phyloP scores from a whole-genome alignment of 1,284 basidiomycete species.

The Cryptococcus floricola region DNA sequence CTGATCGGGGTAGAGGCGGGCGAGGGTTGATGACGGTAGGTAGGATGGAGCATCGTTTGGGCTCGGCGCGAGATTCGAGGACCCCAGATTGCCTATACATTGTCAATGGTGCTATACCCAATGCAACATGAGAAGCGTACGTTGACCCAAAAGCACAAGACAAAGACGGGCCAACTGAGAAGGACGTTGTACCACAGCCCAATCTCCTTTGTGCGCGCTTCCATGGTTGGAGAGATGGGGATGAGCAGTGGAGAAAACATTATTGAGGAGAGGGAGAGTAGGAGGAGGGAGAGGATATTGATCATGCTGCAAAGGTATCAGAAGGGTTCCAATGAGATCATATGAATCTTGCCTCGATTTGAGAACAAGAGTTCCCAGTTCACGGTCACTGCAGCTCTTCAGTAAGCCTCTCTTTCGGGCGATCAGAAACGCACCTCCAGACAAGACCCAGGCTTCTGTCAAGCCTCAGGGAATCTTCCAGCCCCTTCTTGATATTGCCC shows the following conservation, averaged over 20 bases:
- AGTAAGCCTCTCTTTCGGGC: neutral
- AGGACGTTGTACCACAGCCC: slow-evolving; percentile 47
- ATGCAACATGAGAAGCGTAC: slow-evolving; percentile 17
- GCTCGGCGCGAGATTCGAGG: slow-evolving; percentile 43
- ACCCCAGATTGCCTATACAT: slow-evolving; percentile 38
- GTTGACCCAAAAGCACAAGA: slow-evolving; percentile 47
- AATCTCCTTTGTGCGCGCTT: slow-evolving; percentile 29
- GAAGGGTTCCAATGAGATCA: neutral
- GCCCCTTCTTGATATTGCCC: slow-evolving; percentile 20
- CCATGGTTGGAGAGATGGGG: slow-evolving; percentile 12
- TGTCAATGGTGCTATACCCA: neutral
- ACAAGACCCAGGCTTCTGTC: slow-evolving; percentile 40
- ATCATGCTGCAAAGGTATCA: slow-evolving; percentile 32
- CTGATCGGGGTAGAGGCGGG: slow-evolving; percentile 13
- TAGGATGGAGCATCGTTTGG: slow-evolving; percentile 40
- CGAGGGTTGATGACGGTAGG: slow-evolving; percentile 41
- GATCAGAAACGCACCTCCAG: slow-evolving; percentile 34
- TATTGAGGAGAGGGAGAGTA: slow-evolving; percentile 42
- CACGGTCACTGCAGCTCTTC: slow-evolving; percentile 34
- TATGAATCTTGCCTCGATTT: slow-evolving; percentile 38
- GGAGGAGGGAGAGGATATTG: slow-evolving; percentile 45
- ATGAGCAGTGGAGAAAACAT: slow-evolving; percentile 38
- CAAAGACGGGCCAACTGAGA: slow-evolving; percentile 46
- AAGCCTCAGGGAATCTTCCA: slow-evolving; percentile 34
- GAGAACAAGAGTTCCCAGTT: slow-evolving; percentile 41